Evolutionary conservation across 768 basidiomycete genomes (phyloP).

Genomic region (Boletus edulis): DNA sequence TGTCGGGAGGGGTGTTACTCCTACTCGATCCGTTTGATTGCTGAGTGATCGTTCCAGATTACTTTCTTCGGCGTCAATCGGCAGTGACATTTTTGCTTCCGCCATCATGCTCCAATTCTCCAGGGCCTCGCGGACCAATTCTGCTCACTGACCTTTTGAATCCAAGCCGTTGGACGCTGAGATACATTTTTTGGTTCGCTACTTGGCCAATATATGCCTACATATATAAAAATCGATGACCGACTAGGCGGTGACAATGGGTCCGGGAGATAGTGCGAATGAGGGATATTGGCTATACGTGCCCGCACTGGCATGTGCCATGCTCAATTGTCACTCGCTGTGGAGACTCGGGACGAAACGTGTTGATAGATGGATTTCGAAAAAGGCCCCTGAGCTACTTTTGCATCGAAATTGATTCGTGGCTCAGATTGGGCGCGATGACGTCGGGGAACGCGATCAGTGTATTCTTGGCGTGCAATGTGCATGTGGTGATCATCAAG

Average conservation of each 20-base stretch:
- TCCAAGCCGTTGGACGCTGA: neutral
- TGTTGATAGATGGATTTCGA: neutral
- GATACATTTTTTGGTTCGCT: neutral
- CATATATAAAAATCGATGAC: neutral
- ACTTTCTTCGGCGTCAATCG: neutral
- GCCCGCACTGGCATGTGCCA: constrained; percentile 10
- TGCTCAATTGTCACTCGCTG: too few relatives aligned
- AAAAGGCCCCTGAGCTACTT: neutral
- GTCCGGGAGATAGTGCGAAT: neutral
- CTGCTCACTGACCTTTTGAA: neutral
- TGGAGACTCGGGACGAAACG: neutral
- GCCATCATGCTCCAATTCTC: neutral
- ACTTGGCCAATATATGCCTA: neutral
- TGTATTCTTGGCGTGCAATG: neutral
- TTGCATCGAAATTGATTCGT: neutral
- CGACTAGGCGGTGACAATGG: constrained; percentile 13
- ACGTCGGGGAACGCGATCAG: neutral
- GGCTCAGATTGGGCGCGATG: neutral
- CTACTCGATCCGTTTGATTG: neutral
- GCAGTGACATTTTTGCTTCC: too few relatives aligned
- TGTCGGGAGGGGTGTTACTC: neutral
- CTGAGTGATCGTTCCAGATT: too few relatives aligned
- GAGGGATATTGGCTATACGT: constrained; percentile 21
- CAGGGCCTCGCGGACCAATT: too few relatives aligned
- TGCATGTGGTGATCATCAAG: neutral